These are phyloP conservation scores for Nymphaea colorata DNA, from an alignment of 164 flowering plant species.

Conservation along the genomic window DNA sequence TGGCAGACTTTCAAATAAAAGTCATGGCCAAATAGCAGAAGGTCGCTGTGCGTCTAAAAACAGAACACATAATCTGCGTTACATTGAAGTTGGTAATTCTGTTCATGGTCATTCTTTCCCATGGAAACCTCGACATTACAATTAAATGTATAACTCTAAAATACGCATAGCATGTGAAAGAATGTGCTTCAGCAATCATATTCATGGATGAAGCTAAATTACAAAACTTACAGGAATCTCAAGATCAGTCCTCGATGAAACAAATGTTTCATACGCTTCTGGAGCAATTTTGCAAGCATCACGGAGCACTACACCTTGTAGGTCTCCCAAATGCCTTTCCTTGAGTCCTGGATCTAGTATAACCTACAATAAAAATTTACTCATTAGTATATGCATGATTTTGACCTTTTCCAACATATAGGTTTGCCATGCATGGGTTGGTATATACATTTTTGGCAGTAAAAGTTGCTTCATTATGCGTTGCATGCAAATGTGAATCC, in stretches of 20 bases:
- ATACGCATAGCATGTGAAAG: not conserved
- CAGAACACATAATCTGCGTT: too few species aligned
- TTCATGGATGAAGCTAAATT: not conserved
- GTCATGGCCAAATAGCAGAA: too few species aligned
- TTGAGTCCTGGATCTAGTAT: conserved; percentile 48
- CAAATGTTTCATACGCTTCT: conserved; percentile 50
- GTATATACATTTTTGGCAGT: too few species aligned
- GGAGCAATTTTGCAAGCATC: conserved; percentile 39
- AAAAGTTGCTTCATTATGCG: too few species aligned
- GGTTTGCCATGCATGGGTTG: not conserved
- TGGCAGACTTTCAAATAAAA: not conserved
- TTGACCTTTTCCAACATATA: too few species aligned
- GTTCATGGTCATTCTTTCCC: not conserved
- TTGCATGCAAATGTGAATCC: too few species aligned
- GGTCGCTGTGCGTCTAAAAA: too few species aligned
- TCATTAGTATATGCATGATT: not conserved
- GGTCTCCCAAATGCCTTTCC: conserved; percentile 83
- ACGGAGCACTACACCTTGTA: conserved; percentile 60
- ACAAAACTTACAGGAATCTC: conserved; percentile 64
- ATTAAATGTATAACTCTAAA: too few species aligned
- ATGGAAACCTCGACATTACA: not conserved
- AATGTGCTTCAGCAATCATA: not conserved
- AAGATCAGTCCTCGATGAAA: conserved; percentile 33
- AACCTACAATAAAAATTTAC: conserved; percentile 30
- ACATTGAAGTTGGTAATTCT: not conserved